phyloP scores from a whole-genome alignment of 495 filamentous ascomycete genomes.

The Aspergillus kassunensis region DNA sequence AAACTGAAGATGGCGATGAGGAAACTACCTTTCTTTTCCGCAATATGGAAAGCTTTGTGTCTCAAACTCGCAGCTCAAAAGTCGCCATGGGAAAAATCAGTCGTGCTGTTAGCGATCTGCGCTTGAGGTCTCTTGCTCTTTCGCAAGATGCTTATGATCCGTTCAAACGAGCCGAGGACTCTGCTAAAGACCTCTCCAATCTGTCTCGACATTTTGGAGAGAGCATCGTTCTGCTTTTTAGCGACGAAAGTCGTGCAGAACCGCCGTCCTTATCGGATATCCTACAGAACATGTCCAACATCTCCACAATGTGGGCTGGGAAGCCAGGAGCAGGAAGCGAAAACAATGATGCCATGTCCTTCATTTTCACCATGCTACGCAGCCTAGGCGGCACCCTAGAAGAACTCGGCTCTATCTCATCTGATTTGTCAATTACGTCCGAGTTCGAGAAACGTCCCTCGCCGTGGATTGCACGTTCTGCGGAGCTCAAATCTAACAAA shows the following conservation, averaged over 20 bases:
- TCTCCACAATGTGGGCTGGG: constrained; percentile 35
- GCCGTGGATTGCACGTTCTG: constrained; percentile 81
- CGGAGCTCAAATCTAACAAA: constrained; percentile 73
- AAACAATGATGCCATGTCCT: constrained; percentile 61
- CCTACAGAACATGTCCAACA: constrained; percentile 54
- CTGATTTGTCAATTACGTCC: constrained; percentile 71
- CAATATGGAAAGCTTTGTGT: constrained; percentile 67
- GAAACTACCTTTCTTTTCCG: constrained; percentile 62
- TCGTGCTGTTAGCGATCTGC: constrained; percentile 73
- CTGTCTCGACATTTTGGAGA: constrained; percentile 65
- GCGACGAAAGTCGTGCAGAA: constrained; percentile 69
- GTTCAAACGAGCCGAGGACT: constrained; percentile 60
- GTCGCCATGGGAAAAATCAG: constrained; percentile 78
- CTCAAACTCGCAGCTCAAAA: constrained; percentile 75
- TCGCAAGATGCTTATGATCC: constrained; percentile 47
- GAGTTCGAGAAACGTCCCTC: constrained; percentile 76
- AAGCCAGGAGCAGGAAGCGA: constrained; percentile 29
- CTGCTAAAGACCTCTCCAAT: constrained; percentile 61
- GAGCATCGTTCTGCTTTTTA: constrained; percentile 58
- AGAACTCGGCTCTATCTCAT: constrained; percentile 68
- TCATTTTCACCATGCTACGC: constrained; percentile 64
- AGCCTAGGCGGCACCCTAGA: constrained; percentile 59
- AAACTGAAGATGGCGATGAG: constrained; percentile 48
- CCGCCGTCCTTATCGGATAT: constrained; percentile 65
- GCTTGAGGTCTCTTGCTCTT: constrained; percentile 71